These are phyloP conservation scores for Zasmidium angulare DNA, from an alignment of 2,329 filamentous ascomycete species.

Conservation along the genomic window DNA sequence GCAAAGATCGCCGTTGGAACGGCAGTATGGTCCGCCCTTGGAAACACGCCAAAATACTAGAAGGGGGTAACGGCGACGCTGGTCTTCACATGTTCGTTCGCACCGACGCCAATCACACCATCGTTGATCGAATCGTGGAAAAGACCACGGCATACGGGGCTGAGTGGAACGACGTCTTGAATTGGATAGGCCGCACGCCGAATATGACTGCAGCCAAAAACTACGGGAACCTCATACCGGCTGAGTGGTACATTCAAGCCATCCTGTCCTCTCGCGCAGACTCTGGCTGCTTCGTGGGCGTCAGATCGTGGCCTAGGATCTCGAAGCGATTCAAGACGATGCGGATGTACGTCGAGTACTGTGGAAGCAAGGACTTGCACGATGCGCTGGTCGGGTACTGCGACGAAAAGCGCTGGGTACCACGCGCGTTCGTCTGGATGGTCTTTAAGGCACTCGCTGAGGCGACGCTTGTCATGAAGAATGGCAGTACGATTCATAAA, in stretches of 20 bases:
- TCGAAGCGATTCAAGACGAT: neutral
- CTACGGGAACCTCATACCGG: neutral
- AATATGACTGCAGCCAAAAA: neutral
- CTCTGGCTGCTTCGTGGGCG: neutral
- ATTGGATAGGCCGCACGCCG: neutral
- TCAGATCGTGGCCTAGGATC: neutral
- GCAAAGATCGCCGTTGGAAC: neutral
- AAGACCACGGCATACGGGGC: neutral
- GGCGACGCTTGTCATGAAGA: conserved; percentile 9
- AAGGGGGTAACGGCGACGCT: too few relatives aligned
- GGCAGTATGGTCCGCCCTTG: neutral
- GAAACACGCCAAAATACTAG: too few relatives aligned
- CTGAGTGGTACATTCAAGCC: neutral
- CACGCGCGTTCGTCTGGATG: conserved; percentile 7
- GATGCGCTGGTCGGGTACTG: neutral
- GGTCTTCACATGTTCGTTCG: neutral
- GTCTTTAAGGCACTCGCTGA: conserved; percentile 13
- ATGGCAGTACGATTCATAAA: neutral
- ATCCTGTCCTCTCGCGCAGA: neutral
- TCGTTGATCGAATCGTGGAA: neutral
- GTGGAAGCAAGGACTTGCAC: neutral
- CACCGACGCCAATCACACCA: neutral
- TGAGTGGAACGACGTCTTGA: too few relatives aligned
- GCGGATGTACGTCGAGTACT: neutral
- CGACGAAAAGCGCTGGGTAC: neutral